Conservation (phyloP, 768 basidiomycete species). For the Boletus subparvulus region DNA sequence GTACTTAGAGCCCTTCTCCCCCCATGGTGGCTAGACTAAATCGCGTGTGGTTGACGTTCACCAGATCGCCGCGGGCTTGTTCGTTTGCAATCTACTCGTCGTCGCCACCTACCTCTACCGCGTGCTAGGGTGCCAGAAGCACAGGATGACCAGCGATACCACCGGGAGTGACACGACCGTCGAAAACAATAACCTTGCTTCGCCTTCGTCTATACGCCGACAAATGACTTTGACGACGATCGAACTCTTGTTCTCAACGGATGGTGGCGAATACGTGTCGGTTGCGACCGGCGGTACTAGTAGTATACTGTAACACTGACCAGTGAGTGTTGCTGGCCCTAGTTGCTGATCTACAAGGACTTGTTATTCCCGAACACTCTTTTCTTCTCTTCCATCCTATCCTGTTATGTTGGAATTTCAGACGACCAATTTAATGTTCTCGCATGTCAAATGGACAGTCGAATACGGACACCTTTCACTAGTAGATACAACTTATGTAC, state of each 20-base stretch:
- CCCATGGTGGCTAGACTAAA: background rate
- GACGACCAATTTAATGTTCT: background rate
- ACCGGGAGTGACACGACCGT: background rate
- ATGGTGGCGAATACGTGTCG: background rate
- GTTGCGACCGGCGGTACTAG: background rate
- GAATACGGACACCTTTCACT: background rate
- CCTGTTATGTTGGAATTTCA: too few relatives aligned
- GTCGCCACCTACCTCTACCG: slow-evolving; percentile 28
- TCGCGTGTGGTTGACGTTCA: too few relatives aligned
- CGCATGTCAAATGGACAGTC: background rate
- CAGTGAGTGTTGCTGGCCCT: background rate
- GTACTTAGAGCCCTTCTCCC: too few relatives aligned
- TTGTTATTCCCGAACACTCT: background rate
- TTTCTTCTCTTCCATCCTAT: background rate
- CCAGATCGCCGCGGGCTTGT: slow-evolving; percentile 16
- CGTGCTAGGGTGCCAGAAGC: slow-evolving; percentile 1
- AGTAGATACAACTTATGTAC: background rate
- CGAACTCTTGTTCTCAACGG: slow-evolving; percentile 2
- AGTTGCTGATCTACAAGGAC: background rate
- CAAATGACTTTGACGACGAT: slow-evolving; percentile 15
- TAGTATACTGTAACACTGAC: too few relatives aligned
- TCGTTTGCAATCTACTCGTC: slow-evolving; percentile 25
- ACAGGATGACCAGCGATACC: background rate
- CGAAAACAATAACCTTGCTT: background rate
- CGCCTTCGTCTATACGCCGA: background rate